Evolutionary conservation across 768 basidiomycete species (phyloP).

Genomic region (Suillus alpinus): DNA sequence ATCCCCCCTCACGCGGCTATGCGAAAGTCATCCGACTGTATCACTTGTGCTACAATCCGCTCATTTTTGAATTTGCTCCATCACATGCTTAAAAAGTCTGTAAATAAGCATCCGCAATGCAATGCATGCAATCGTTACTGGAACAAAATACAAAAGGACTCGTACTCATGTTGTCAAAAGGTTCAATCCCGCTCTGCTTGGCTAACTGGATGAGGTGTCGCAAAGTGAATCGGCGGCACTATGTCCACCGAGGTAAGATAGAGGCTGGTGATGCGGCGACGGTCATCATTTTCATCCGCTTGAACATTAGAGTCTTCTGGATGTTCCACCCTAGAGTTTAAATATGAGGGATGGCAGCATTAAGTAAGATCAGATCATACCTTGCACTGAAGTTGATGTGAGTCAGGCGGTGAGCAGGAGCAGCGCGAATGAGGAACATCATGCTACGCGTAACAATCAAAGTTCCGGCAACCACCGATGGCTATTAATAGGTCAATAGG

Average conservation of each 20-base stretch:
- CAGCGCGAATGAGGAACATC: conserved; percentile 39
- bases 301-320: conserved; percentile 11
- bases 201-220: conserved; percentile 10
- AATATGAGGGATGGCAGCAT: background rate
- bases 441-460: conserved; percentile 38
- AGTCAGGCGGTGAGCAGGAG: conserved; percentile 33
- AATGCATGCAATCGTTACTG: background rate
- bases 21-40: background rate
- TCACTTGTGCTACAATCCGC: background rate
- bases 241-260: conserved; percentile 31
- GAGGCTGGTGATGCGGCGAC: conserved; percentile 33
- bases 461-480: conserved; percentile 34
- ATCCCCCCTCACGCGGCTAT: background rate
- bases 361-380: conserved; percentile 19
- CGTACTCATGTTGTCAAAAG: background rate
- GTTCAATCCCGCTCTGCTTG: background rate
- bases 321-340: conserved; percentile 23
- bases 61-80: background rate
- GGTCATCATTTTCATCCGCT: conserved; percentile 16
- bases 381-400: conserved; percentile 39
- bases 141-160: background rate
- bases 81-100: background rate
- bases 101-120: background rate
- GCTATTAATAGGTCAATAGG: conserved; percentile 16
- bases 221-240: conserved; percentile 33